A percentile compares a stretch with the other conserved stretches of the same genome.
Conservation (phyloP, 768 basidiomycete species). For the Psilocybe subaeruginosa region DNA sequence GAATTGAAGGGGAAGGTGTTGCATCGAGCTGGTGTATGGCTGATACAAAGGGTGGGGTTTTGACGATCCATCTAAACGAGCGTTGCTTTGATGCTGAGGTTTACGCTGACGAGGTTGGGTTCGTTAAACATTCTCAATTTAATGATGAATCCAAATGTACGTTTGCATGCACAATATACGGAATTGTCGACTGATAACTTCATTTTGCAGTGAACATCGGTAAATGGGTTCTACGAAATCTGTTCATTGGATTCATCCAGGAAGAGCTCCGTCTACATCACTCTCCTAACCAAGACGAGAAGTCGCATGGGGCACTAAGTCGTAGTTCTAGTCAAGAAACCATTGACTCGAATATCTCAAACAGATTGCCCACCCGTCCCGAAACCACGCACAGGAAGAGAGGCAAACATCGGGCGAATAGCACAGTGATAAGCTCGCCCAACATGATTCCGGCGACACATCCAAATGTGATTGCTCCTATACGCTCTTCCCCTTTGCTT, state of each 20-base stretch:
- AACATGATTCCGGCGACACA: constrained; percentile 68
- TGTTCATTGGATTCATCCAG: constrained; percentile 78
- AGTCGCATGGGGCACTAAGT: constrained; percentile 22
- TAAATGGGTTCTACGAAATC: constrained; percentile 87
- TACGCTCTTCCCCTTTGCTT: constrained; percentile 56
- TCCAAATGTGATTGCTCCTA: constrained; percentile 46
- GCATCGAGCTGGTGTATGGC: constrained; percentile 84
- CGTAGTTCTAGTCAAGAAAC: constrained; percentile 25
- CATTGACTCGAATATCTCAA: constrained; percentile 13
- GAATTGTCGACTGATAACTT: neutral
- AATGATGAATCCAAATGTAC: constrained; percentile 82
- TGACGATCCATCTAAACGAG: constrained; percentile 88
- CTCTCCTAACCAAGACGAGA: constrained; percentile 13
- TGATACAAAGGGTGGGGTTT: constrained; percentile 87
- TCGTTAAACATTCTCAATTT: constrained; percentile 57
- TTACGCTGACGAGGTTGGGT: constrained; percentile 90
- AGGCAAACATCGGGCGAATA: constrained; percentile 23
- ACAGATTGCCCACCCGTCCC: neutral
- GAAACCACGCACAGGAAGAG: constrained; percentile 5
- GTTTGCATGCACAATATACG: constrained; percentile 30
- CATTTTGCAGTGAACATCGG: constrained; percentile 77
- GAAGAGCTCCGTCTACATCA: constrained; percentile 55
- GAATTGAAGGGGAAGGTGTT: constrained; percentile 95
- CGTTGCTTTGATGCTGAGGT: constrained; percentile 93
- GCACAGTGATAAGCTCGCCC: constrained; percentile 60